phyloP scores from a whole-genome alignment of 768 basidiomycete species.

The Dictyophora rubrovolvata region DNA sequence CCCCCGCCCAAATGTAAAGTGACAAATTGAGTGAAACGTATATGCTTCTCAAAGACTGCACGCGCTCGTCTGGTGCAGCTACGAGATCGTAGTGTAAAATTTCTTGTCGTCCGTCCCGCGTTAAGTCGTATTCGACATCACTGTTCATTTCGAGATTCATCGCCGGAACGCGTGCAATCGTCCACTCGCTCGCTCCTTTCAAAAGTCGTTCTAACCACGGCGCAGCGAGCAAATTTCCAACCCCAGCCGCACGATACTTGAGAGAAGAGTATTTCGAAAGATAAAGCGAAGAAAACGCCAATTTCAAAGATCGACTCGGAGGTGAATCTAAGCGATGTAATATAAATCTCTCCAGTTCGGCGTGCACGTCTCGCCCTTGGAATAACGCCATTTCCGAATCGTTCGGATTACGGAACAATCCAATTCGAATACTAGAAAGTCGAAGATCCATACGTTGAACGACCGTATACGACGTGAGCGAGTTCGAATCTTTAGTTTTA shows the following conservation, averaged over 20 bases:
- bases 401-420: slow-evolving; percentile 69
- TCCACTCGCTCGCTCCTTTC: slow-evolving; percentile 55
- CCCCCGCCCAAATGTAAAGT: slow-evolving; percentile 45
- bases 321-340: slow-evolving; percentile 40
- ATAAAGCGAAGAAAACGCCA: slow-evolving; percentile 67
- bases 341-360: slow-evolving; percentile 53
- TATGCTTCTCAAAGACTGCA: slow-evolving; percentile 54
- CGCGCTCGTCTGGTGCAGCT: slow-evolving; percentile 22
- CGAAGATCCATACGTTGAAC: slow-evolving; percentile 66
- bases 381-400: slow-evolving; percentile 75
- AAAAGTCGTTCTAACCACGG: slow-evolving; percentile 55
- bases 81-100: slow-evolving; percentile 5
- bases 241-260: slow-evolving; percentile 35
- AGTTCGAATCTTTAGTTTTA: slow-evolving; percentile 59
- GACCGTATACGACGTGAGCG: slow-evolving; percentile 48
- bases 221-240: slow-evolving; percentile 28
- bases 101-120: slow-evolving; percentile 19
- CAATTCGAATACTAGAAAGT: slow-evolving; percentile 52
- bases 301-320: slow-evolving; percentile 51
- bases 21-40: slow-evolving; percentile 80
- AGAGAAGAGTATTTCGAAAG: slow-evolving; percentile 66
- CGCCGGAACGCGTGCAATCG: slow-evolving; percentile 69
- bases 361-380: slow-evolving; percentile 55
- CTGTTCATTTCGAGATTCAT: slow-evolving; percentile 78
- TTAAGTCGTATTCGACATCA: slow-evolving; percentile 63